Conservation (phyloP, 805 yeast genomes). For the Ogataea siamensis region DNA sequence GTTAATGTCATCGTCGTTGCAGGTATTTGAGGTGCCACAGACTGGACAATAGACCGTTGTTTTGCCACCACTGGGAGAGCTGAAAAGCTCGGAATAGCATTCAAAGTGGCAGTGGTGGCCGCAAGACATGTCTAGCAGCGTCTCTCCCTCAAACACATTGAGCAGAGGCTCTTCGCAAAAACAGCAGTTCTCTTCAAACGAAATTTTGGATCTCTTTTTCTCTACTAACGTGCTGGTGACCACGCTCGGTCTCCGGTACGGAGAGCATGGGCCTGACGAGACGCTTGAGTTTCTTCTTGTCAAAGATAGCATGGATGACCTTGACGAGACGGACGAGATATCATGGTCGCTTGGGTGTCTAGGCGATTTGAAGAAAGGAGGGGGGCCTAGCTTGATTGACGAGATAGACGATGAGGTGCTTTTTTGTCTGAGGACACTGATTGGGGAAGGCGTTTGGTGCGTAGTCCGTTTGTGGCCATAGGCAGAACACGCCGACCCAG, state of each 20-base stretch:
- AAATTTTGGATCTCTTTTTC: conserved; percentile 12
- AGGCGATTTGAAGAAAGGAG: conserved; percentile 12
- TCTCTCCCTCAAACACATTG: conserved; percentile 42
- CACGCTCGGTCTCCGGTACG: conserved; percentile 13
- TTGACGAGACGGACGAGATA: conserved; percentile 13
- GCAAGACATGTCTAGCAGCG: conserved; percentile 40
- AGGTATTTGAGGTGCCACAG: conserved; percentile 17
- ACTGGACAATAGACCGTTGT: conserved; percentile 19
- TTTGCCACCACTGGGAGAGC: conserved; percentile 4
- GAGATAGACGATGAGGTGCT: conserved; percentile 9
- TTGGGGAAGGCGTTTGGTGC: conserved; percentile 3
- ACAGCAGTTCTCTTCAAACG: conserved; percentile 33
- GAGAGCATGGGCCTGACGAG: conserved; percentile 19
- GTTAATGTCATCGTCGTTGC: conserved; percentile 18
- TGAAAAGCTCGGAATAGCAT: conserved; percentile 37
- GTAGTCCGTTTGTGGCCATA: background rate
- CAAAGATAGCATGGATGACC: conserved; percentile 14
- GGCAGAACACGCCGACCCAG: conserved; percentile 7
- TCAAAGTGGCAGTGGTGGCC: conserved; percentile 44
- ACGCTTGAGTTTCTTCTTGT: conserved; percentile 11
- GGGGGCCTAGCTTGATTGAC: conserved; percentile 13
- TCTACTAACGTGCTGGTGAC: conserved; percentile 11
- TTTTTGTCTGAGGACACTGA: conserved; percentile 5
- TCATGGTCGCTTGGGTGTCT: conserved; percentile 10
- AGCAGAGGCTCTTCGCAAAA: conserved; percentile 45